A percentile compares a stretch with the other conserved stretches of the same genome.
Conservation (phyloP, 2,329 filamentous ascomycete species). For the Aspergillus floridensis region DNA sequence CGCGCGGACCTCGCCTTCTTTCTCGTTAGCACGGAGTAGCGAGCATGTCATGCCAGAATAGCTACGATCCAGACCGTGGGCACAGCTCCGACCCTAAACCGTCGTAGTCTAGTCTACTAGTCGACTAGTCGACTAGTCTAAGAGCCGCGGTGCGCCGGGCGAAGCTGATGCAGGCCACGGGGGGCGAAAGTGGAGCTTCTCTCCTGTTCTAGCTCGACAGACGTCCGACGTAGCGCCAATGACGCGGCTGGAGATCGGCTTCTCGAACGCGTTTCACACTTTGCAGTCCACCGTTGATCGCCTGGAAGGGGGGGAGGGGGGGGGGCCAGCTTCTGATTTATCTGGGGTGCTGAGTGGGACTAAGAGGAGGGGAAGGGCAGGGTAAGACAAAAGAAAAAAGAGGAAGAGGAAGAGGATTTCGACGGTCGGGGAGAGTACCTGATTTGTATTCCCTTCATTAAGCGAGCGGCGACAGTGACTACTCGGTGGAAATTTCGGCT, state of each 20-base stretch:
- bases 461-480: not conserved
- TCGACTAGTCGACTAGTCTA: too few species aligned
- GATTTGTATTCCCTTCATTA: not conserved
- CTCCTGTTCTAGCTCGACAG: not conserved
- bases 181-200: constrained; percentile 2
- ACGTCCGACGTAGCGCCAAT: not conserved
- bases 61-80: constrained; percentile 6
- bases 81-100: not conserved
- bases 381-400: not conserved
- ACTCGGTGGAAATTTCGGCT: too few species aligned
- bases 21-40: too few species aligned
- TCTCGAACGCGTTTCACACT: constrained; percentile 13
- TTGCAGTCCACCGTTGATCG: constrained; percentile 8
- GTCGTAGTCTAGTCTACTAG: too few species aligned
- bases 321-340: not conserved
- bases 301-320: not conserved
- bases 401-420: not conserved
- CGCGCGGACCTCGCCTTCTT: not conserved
- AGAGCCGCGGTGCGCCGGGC: not conserved
- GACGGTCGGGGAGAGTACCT: not conserved
- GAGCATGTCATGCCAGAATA: not conserved
- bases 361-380: not conserved
- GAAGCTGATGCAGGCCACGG: not conserved
- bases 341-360: constrained; percentile 1
- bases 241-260: constrained; percentile 12